Conservation (phyloP, 306 rosid species). For the Quercus cerris region DNA sequence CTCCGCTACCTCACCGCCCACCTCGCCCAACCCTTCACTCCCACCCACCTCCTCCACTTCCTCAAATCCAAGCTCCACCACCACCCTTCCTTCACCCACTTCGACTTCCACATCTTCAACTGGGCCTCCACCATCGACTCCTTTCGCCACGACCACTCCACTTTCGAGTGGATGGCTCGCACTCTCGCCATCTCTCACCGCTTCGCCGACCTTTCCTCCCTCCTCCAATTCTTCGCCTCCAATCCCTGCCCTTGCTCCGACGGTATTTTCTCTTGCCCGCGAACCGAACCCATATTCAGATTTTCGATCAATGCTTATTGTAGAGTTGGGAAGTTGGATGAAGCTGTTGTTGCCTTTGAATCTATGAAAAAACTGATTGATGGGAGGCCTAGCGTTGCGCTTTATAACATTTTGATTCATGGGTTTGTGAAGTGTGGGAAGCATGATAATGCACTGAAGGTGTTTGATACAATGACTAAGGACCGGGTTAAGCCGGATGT, state of each 20-base stretch:
- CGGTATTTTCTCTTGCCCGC: constrained; percentile 75
- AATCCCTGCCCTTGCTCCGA: constrained; percentile 77
- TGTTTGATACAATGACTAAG: constrained; percentile 45
- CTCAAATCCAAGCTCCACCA: constrained; percentile 74
- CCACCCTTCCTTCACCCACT: constrained; percentile 70
- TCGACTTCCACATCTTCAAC: constrained; percentile 75
- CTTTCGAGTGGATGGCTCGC: constrained; percentile 76
- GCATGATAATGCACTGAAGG: constrained; percentile 45
- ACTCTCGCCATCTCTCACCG: constrained; percentile 62
- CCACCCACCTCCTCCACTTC: constrained; percentile 63
- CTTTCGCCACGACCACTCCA: constrained; percentile 71
- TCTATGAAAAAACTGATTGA: constrained; percentile 64
- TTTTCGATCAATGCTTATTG: constrained; percentile 54
- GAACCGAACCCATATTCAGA: constrained; percentile 54
- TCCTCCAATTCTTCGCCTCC: constrained; percentile 51
- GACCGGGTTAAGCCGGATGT: constrained; percentile 71
- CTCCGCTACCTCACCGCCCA: constrained; percentile 56
- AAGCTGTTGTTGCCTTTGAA: constrained; percentile 54
- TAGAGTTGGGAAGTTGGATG: constrained; percentile 48
- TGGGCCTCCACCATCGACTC: constrained; percentile 85
- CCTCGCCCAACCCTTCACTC: constrained; percentile 53
- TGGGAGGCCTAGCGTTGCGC: constrained; percentile 52
- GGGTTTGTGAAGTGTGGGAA: constrained; percentile 69
- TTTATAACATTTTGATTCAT: constrained; percentile 63
- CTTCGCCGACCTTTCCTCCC: constrained; percentile 44